Evolutionary conservation across 75 land plant species (phyloP), one percentile per base, ranked within the genome.

Genomic region (Picea glauca): DNA sequence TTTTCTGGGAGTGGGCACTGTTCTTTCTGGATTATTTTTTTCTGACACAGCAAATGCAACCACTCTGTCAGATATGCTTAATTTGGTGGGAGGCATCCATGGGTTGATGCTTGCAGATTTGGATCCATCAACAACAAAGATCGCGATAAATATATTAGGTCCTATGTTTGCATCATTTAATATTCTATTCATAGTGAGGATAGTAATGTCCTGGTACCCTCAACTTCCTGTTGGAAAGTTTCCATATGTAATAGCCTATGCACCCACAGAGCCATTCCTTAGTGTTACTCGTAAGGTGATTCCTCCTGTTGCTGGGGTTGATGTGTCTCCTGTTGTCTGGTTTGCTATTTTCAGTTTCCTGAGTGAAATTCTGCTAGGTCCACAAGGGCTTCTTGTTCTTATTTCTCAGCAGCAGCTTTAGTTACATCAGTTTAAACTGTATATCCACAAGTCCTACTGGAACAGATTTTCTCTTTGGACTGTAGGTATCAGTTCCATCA

Each of bases 181-280:
- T 59, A 86, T 98, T 57, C 84, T 95, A 18, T 98, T 98, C 84
- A 85, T 95, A 8, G 31, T 86, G 32, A 88, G 98, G 76, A 93
- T 98, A 79, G 93, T 98, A 11, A 95, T 97, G 99, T 91, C 96
- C 0, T 95, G 99, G 99, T 98, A 98, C 87, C 99, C 99, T 3
- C 90, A 90, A 78, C 88, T 98, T 13, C 98, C 99, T 0, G 94
- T 95, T 38, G 88, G 81, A 26, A 89, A 93, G 80, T 91, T 98
- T 79, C 98, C 98, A 0, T 98, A 93, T 80, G 88, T 92, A 11
- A 78, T 98, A 18, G 99, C 94, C n/a, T 95, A 89, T 83, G 96
- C 93, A 17, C 98, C 99, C 3, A 98, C 96, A 0, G 96, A 95
- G 73, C 98, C 96, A 57, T 59, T 98, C 58, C 88, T 95, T 3